Conservation (phyloP, 1,284 basidiomycete genomes). For the Apiotrichum gracile region DNA sequence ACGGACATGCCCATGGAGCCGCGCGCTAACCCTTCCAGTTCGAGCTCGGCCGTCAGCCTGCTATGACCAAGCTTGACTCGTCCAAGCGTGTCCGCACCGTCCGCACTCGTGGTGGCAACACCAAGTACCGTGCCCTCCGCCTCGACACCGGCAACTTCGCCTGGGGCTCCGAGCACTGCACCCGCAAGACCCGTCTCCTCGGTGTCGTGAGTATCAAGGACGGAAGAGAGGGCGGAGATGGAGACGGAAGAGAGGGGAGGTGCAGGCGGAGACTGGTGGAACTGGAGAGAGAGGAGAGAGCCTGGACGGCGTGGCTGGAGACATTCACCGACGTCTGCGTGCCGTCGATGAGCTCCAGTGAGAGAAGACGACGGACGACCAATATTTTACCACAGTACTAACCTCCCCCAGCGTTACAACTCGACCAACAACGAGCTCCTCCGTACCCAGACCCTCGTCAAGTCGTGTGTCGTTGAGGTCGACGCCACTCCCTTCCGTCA, state of each 20-base stretch:
- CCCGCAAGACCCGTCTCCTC: slow-evolving; percentile 89
- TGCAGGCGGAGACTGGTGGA: neutral
- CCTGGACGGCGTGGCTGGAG: no score
- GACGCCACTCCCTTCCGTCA: slow-evolving; percentile 96
- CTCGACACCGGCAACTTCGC: slow-evolving; percentile 93
- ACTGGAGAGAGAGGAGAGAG: no score
- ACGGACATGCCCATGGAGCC: no score
- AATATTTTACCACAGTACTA: neutral
- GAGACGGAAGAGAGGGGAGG: neutral
- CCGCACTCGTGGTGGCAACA: slow-evolving; percentile 85
- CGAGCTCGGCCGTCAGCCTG: slow-evolving; percentile 92
- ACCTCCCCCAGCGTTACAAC: slow-evolving; percentile 72
- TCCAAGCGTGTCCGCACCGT: slow-evolving; percentile 88
- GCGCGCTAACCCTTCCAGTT: no score
- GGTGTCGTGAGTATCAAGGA: slow-evolving; percentile 66
- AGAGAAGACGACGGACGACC: neutral
- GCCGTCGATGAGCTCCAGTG: neutral
- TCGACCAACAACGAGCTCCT: slow-evolving; percentile 98
- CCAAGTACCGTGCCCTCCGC: slow-evolving; percentile 88
- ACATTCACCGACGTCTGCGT: no score
- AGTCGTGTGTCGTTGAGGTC: slow-evolving; percentile 87
- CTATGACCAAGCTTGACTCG: slow-evolving; percentile 83
- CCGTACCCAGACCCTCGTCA: slow-evolving; percentile 95
- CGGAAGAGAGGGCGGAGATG: neutral
- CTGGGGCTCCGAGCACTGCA: slow-evolving; percentile 87